Percentiles rank a stretch among this genome's conserved stretches.
Conservation (phyloP, 495 filamentous ascomycete genomes). For the Penicillium goetzii region DNA sequence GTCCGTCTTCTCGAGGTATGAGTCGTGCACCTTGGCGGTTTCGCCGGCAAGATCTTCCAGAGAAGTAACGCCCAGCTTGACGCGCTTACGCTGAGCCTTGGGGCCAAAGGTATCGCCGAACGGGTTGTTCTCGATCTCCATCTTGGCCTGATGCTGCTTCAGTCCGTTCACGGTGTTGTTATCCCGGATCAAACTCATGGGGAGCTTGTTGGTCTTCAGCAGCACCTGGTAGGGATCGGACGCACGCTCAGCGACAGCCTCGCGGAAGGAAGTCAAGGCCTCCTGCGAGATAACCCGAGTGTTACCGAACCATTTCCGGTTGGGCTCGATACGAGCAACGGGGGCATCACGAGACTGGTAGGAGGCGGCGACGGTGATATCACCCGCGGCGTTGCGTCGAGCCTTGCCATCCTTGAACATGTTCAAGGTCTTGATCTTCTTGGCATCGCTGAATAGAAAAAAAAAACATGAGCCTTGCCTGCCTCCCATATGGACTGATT, state of each 20-base stretch:
- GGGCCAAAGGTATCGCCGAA: slow-evolving; percentile 92
- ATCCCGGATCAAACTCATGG: slow-evolving; percentile 79
- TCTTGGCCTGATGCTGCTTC: slow-evolving; percentile 93
- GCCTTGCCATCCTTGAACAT: slow-evolving; percentile 85
- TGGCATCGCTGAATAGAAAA: slow-evolving; percentile 61
- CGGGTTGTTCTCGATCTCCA: slow-evolving; percentile 82
- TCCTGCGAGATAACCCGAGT: slow-evolving; percentile 70
- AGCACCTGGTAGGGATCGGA: slow-evolving; percentile 91
- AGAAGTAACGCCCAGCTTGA: slow-evolving; percentile 80
- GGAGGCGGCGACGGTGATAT: slow-evolving; percentile 79
- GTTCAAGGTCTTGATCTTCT: slow-evolving; percentile 83
- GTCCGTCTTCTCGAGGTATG: slow-evolving; percentile 76
- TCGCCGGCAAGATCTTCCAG: slow-evolving; percentile 82
- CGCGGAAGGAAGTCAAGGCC: slow-evolving; percentile 79
- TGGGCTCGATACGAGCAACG: slow-evolving; percentile 87
- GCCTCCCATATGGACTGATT: neutral
- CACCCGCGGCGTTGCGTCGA: slow-evolving; percentile 72
- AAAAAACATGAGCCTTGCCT: slow-evolving; percentile 24
- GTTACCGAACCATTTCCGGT: slow-evolving; percentile 85
- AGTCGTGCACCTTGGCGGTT: slow-evolving; percentile 73
- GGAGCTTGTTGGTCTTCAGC: slow-evolving; percentile 91
- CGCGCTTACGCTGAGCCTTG: slow-evolving; percentile 87
- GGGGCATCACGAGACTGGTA: slow-evolving; percentile 81
- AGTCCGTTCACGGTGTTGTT: slow-evolving; percentile 69
- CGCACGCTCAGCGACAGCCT: slow-evolving; percentile 87